A percentile compares a stretch with the other conserved stretches of the same genome.
Conservation (phyloP, 73 alveolate genomes). For the Paramecium biaurelia region DNA sequence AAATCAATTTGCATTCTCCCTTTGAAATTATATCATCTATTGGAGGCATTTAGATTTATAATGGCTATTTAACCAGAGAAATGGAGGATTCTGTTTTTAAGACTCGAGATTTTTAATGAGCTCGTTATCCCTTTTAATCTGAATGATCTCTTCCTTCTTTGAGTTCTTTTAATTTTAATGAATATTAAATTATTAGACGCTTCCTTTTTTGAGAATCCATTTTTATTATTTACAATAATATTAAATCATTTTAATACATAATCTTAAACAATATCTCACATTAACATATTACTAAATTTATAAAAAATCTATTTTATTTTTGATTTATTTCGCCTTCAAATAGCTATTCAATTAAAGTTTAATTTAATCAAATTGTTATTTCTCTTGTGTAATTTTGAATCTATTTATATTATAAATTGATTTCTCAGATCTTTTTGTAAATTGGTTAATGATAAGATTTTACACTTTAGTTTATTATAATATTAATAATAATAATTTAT, state of each 20-base stretch:
- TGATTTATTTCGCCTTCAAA: not conserved
- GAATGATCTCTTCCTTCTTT: not conserved
- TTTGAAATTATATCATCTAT: conserved; percentile 14
- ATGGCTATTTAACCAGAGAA: not conserved
- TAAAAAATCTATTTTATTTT: not conserved
- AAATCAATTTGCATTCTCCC: conserved; percentile 27
- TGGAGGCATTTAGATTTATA: not conserved
- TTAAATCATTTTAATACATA: not conserved
- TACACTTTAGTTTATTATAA: too few relatives aligned
- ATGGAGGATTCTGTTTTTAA: not conserved
- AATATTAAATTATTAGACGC: not conserved
- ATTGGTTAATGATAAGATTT: too few relatives aligned
- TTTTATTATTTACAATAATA: not conserved
- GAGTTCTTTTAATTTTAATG: conserved; percentile 11
- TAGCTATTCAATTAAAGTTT: not conserved
- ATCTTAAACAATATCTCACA: not conserved
- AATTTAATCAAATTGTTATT: not conserved
- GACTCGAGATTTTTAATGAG: not conserved
- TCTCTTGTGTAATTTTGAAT: not conserved
- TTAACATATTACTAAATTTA: not conserved
- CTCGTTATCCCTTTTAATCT: not conserved
- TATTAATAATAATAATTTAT: too few relatives aligned
- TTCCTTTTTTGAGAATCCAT: conserved; percentile 49
- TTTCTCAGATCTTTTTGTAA: too few relatives aligned
- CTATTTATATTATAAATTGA: not conserved